Evolutionary conservation across 106 monocot genomes (phyloP).

Genomic region (Dendrobium nobile): DNA sequence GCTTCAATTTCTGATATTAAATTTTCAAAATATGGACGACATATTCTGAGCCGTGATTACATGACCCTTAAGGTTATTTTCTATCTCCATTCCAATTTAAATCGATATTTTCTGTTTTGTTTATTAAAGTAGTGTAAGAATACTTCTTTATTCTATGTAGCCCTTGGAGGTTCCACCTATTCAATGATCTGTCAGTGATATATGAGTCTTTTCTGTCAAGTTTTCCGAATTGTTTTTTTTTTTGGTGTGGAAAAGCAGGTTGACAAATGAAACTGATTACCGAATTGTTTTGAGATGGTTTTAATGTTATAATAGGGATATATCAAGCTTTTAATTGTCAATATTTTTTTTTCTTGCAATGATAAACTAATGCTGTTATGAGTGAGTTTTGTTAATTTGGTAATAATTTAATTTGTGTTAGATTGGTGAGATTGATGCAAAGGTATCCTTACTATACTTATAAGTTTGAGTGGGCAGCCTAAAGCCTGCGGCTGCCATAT

Average conservation of each 20-base stretch:
- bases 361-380: neutral
- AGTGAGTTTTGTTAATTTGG: neutral
- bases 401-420: neutral
- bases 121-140: neutral
- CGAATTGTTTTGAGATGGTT: neutral
- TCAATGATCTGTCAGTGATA: neutral
- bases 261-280: neutral
- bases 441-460: neutral
- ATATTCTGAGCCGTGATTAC: constrained; percentile 97
- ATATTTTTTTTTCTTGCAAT: neutral
- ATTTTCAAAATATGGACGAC: constrained; percentile 83
- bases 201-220: neutral
- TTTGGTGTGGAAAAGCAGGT: neutral
- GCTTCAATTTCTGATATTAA: constrained; percentile 96
- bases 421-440: neutral
- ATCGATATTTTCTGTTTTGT: neutral
- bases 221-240: neutral
- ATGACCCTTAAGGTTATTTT: constrained; percentile 86
- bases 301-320: neutral
- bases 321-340: too few species aligned
- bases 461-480: neutral
- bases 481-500: neutral
- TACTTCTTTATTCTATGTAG: neutral
- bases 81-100: neutral
- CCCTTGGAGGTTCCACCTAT: neutral